phyloP scores from a whole-genome alignment of 441 rosid genomes.

The Euphorbia corollata region DNA sequence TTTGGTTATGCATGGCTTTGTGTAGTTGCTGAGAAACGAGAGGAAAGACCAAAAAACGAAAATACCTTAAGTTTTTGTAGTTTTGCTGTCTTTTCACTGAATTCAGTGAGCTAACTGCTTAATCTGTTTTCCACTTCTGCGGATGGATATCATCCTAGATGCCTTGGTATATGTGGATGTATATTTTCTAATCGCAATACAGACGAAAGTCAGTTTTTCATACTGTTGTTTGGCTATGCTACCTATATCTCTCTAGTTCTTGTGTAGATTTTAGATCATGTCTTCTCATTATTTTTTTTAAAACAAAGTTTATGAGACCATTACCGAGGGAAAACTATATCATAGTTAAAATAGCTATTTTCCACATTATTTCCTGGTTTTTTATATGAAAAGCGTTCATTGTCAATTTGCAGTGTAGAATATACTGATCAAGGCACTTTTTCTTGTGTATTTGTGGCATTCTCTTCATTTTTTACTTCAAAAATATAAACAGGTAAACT shows the following conservation, averaged over 20 bases:
- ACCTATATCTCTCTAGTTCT: neutral
- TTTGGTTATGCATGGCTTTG: slow-evolving; percentile 14
- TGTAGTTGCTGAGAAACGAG: slow-evolving; percentile 23
- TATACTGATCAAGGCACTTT: neutral
- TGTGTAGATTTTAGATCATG: neutral
- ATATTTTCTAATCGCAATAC: neutral
- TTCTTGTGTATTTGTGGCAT: neutral
- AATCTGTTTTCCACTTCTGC: neutral
- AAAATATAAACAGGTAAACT: too few relatives aligned
- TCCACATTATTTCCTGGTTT: neutral
- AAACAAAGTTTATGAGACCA: neutral
- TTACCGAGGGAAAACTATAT: neutral
- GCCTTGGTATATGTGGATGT: neutral
- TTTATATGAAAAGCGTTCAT: neutral
- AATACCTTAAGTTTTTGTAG: neutral
- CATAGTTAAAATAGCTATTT: neutral
- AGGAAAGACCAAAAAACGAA: slow-evolving; percentile 8
- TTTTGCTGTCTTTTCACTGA: neutral
- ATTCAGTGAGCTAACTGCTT: slow-evolving; percentile 1
- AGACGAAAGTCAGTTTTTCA: neutral
- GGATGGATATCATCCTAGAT: neutral
- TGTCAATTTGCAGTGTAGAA: neutral
- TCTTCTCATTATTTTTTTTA: neutral
- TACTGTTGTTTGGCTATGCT: neutral
- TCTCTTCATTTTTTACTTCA: too few relatives aligned